phyloP scores from a whole-genome alignment of 306 rosid genomes.

The Corylus heterophylla region DNA sequence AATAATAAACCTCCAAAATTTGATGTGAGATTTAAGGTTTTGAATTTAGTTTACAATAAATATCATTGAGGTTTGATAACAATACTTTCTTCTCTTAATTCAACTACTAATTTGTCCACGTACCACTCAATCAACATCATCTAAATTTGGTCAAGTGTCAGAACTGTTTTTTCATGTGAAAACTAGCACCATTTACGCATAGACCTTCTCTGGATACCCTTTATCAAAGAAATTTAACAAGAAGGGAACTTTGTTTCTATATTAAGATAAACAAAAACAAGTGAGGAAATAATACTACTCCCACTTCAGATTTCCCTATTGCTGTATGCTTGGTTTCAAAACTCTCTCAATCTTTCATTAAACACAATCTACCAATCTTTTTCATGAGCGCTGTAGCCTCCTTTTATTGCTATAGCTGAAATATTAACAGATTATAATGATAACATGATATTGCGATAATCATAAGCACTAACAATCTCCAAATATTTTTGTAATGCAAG shows the following conservation, averaged over 20 bases:
- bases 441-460: neutral
- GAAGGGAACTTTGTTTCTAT: neutral
- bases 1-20: neutral
- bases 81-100: neutral
- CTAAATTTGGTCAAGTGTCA: neutral
- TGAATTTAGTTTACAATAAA: neutral
- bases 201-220: neutral
- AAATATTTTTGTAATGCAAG: neutral
- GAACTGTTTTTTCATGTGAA: neutral
- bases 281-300: neutral
- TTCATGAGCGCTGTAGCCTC: neutral
- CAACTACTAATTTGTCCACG: neutral
- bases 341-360: neutral
- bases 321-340: neutral
- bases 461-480: slow-evolving; percentile 10
- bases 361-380: neutral
- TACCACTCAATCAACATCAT: neutral
- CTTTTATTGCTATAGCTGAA: neutral
- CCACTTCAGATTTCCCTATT: neutral
- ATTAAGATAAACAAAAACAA: neutral
- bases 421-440: neutral
- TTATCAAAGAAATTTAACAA: neutral
- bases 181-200: neutral
- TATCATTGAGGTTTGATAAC: neutral
- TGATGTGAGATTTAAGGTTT: neutral